Conservation (phyloP, 495 filamentous ascomycete species). For the Penicillium angulare region DNA sequence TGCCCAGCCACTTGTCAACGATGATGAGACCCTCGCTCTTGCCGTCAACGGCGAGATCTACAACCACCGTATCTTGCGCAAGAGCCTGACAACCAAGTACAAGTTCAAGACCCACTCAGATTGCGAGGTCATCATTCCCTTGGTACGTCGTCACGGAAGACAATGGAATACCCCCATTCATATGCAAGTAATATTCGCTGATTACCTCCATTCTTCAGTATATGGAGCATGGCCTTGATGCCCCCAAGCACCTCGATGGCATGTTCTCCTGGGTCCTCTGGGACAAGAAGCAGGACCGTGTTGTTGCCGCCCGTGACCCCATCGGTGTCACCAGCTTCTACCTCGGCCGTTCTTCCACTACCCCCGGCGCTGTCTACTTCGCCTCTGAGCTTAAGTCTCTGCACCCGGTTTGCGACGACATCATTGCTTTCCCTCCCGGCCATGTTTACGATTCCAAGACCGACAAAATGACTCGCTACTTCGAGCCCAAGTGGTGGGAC, state of each 20-base stretch:
- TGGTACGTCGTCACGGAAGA: slow-evolving; percentile 60
- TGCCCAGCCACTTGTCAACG: slow-evolving; percentile 91
- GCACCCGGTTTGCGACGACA: slow-evolving; percentile 91
- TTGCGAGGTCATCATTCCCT: slow-evolving; percentile 94
- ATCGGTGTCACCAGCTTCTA: slow-evolving; percentile 98
- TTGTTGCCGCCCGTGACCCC: slow-evolving; percentile 90
- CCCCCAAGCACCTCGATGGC: slow-evolving; percentile 92
- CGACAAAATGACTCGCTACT: slow-evolving; percentile 77
- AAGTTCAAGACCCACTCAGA: slow-evolving; percentile 97
- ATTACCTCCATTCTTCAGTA: slow-evolving; percentile 60
- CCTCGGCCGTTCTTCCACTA: slow-evolving; percentile 80
- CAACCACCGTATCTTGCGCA: slow-evolving; percentile 93
- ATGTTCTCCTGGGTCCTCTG: slow-evolving; percentile 99
- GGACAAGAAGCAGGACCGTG: slow-evolving; percentile 87
- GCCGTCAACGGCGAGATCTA: slow-evolving; percentile 99
- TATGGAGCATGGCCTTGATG: slow-evolving; percentile 85
- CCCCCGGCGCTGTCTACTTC: slow-evolving; percentile 87
- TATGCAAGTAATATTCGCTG: slow-evolving; percentile 1
- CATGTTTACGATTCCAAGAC: slow-evolving; percentile 94
- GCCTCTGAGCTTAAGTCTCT: slow-evolving; percentile 95
- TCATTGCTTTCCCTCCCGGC: slow-evolving; percentile 89
- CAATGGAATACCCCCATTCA: too few species aligned
- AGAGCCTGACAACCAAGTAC: slow-evolving; percentile 74
- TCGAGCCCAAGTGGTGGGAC: slow-evolving; percentile 91
- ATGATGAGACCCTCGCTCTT: slow-evolving; percentile 81